Conservation (phyloP, 1,139 yeast genomes). For the Debaryomyces fabryi region DNA sequence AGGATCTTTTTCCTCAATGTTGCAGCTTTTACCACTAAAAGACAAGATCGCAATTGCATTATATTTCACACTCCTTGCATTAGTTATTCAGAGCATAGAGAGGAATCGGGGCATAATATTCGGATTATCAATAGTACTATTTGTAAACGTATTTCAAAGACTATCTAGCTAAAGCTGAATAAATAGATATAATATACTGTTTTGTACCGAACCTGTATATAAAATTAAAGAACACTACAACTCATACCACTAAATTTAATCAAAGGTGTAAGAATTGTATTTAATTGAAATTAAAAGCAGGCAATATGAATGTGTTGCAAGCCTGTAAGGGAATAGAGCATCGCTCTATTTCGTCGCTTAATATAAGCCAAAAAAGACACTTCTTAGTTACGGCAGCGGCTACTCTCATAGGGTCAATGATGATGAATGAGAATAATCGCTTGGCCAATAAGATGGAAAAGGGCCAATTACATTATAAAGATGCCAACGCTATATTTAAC, state of each 20-base stretch:
- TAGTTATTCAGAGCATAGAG: neutral
- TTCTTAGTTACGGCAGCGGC: conserved; percentile 15
- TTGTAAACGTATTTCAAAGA: conserved; percentile 5
- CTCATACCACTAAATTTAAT: neutral
- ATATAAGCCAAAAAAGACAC: conserved; percentile 11
- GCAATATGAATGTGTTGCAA: neutral
- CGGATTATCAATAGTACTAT: conserved; percentile 4
- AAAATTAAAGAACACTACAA: neutral
- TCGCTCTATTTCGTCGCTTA: neutral
- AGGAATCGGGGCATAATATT: neutral
- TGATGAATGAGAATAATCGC: conserved; percentile 51
- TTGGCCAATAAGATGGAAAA: conserved; percentile 62
- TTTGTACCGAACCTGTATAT: neutral
- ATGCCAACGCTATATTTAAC: conserved; percentile 34
- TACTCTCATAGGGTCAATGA: conserved; percentile 27
- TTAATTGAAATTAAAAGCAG: neutral
- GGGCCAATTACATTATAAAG: conserved; percentile 52
- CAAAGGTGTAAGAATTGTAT: neutral
- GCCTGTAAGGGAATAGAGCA: neutral
- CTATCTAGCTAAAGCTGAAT: neutral
- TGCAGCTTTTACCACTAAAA: neutral
- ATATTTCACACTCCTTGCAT: neutral
- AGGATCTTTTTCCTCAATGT: neutral
- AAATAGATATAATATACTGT: neutral
- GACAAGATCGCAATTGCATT: neutral